Base-by-base conservation (phyloP, 202 grass and related monocot species). In the Eragrostis tef region DNA sequence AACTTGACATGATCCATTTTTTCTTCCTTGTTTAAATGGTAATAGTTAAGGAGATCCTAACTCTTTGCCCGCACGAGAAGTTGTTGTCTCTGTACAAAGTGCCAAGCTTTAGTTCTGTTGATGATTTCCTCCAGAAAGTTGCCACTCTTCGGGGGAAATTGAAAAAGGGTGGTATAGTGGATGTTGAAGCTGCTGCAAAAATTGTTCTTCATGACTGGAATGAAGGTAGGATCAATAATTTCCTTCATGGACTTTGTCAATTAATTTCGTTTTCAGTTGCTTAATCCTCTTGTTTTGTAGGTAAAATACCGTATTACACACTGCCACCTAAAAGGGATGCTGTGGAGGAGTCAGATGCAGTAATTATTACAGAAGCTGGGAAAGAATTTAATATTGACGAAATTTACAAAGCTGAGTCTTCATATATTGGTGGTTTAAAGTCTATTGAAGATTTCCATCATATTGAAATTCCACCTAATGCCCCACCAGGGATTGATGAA, bases 201-300 rank as follows among this genome's bases (percentile, higher is more conserved):
- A 96, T 99, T 76, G 93, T 99, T 48, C 91, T 99, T 74, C 93
- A 96, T 86, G 93, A 99, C 77, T 99, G 96, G 93, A 95, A 99
- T 76, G 96, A 95, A 74, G 96, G 96, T 99, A 87, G 19, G 14
- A 0, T 46, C 58, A 29, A 70, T 25, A 58, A 71, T 20, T 82
- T 70, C 36, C 26, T 3, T 39, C 2, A 1, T 77, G 11, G 44
- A 39, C 12, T 81, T 81, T 47, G 81, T 15, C 29, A 2, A 80
- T 31, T 57, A 21, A 80, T 80, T 45, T 46, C 70, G 68, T 80
- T 24, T 53, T 6, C 7, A 69, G 10, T 46, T 41, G 27, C 12
- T 12, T 83, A 16, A 86, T 41, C 25, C 31, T 44, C 43, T 64
- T 42, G 21, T 79, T 85, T 85, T 67, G 58, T 76, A 96, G 96